phyloP scores from a whole-genome alignment of 2,329 filamentous ascomycete genomes.

The Neonectria sp. region DNA sequence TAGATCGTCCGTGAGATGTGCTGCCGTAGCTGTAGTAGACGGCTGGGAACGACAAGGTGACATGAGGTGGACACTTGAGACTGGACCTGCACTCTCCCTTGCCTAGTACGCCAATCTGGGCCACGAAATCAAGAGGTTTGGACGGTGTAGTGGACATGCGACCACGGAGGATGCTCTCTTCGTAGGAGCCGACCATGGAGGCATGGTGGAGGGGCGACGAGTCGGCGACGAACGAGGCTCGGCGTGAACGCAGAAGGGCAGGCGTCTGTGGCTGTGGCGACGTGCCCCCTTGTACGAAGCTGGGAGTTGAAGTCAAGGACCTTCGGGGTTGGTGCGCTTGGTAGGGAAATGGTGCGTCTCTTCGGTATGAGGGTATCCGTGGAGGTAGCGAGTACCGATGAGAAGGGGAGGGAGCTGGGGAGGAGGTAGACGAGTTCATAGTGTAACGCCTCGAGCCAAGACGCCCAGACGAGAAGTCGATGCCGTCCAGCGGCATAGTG shows the following conservation, averaged over 20 bases:
- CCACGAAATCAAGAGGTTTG: constrained; percentile 91
- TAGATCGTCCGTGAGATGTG: constrained; percentile 74
- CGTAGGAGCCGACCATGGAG: constrained; percentile 97
- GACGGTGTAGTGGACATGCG: constrained; percentile 98
- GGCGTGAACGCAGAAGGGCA: constrained; percentile 68
- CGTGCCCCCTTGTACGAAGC: constrained; percentile 53
- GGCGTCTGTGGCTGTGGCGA: constrained; percentile 69
- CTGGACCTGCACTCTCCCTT: constrained; percentile 90
- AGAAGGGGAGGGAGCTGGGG: constrained; percentile 60
- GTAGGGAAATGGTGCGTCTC: constrained; percentile 75
- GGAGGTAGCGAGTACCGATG: constrained; percentile 48
- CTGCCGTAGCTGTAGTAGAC: constrained; percentile 95
- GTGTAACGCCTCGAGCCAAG: constrained; percentile 76
- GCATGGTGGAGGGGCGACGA: constrained; percentile 86
- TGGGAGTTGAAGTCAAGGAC: constrained; percentile 76
- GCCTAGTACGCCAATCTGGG: constrained; percentile 94
- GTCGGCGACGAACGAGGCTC: constrained; percentile 82
- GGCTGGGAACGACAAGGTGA: constrained; percentile 91
- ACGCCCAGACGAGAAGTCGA: constrained; percentile 62
- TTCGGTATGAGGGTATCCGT: constrained; percentile 59
- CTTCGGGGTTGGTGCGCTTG: constrained; percentile 85
- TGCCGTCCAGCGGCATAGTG: constrained; percentile 66
- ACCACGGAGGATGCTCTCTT: constrained; percentile 94
- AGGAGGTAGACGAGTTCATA: constrained; percentile 73
- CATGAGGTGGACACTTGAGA: constrained; percentile 89